These are phyloP conservation scores for Nepenthes gracilis DNA, from an alignment of 148 eudicot genomes.

Conservation along the genomic window DNA sequence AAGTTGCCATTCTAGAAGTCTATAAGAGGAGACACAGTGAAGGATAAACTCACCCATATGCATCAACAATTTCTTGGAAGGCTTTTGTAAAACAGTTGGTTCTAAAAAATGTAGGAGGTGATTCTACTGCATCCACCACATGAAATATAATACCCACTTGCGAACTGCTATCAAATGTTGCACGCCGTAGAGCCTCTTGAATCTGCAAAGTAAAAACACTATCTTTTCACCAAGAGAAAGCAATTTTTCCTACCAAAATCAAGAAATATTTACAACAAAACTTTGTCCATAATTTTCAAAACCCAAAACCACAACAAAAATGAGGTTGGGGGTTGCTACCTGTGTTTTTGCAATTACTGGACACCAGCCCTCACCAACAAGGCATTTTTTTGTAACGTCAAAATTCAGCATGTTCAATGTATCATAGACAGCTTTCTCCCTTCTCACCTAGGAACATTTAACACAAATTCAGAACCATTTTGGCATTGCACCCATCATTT, in stretches of 20 bases:
- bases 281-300: neutral
- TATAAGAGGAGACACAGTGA: neutral
- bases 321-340: slow-evolving; percentile 22
- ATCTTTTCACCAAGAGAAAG: slow-evolving; percentile 1
- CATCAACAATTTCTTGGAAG: slow-evolving; percentile 98
- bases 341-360: slow-evolving; percentile 77
- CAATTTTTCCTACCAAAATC: neutral
- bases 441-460: slow-evolving; percentile 56
- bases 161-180: slow-evolving; percentile 89
- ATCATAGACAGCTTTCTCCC: slow-evolving; percentile 97
- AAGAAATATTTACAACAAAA: neutral
- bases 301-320: no score
- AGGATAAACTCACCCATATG: slow-evolving; percentile 70
- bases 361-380: slow-evolving; percentile 99
- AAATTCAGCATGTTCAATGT: slow-evolving; percentile 95
- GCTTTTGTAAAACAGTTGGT: slow-evolving; percentile 84
- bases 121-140: slow-evolving; percentile 68
- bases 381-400: slow-evolving; percentile 98
- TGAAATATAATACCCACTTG: slow-evolving; percentile 97
- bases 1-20: neutral
- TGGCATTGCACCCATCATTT: no score
- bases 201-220: slow-evolving; percentile 34
- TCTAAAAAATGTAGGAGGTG: slow-evolving; percentile 96
- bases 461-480: neutral
- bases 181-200: slow-evolving; percentile 88